A percentile compares a stretch with the other conserved stretches of the same genome.
phyloP scores from a whole-genome alignment of 441 rosid genomes.

The Manihot esculenta region DNA sequence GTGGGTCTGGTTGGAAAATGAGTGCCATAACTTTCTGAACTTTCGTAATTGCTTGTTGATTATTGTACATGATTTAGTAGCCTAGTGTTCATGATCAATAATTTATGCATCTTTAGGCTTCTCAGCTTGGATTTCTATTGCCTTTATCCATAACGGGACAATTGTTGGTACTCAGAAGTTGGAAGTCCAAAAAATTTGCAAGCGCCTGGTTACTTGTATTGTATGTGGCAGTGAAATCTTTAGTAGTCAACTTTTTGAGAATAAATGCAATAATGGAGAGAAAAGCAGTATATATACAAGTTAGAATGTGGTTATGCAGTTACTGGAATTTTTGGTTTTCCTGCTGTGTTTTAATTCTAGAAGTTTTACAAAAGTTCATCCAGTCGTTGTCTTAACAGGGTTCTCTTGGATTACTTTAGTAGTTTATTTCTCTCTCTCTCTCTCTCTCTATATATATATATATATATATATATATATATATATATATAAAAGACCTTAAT shows the following conservation, averaged over 20 bases:
- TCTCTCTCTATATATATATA: too few relatives aligned
- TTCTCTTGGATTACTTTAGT: not conserved
- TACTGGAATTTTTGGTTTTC: not conserved
- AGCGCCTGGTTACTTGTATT: not conserved
- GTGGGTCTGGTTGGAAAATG: slow-evolving; percentile 4
- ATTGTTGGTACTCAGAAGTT: too few relatives aligned
- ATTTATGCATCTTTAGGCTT: not conserved
- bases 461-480: too few relatives aligned
- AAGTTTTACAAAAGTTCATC: not conserved
- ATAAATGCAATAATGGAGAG: too few relatives aligned
- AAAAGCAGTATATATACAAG: too few relatives aligned
- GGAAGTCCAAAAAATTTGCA: not conserved
- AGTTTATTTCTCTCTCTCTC: not conserved
- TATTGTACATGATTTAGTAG: not conserved
- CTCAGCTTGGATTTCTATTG: not conserved
- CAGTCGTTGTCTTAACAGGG: not conserved
- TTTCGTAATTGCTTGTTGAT: slow-evolving; percentile 4
- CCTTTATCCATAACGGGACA: not conserved
- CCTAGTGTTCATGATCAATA: not conserved
- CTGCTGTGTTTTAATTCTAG: not conserved
- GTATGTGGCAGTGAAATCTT: too few relatives aligned
- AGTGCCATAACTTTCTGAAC: not conserved
- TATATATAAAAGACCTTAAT: too few relatives aligned
- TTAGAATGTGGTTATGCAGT: too few relatives aligned
- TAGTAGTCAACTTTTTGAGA: too few relatives aligned